Percentiles rank a stretch among this genome's conserved stretches.
Evolutionary conservation across 2,329 filamentous ascomycete species (phyloP).

Genomic region (Annulohypoxylon truncatum): DNA sequence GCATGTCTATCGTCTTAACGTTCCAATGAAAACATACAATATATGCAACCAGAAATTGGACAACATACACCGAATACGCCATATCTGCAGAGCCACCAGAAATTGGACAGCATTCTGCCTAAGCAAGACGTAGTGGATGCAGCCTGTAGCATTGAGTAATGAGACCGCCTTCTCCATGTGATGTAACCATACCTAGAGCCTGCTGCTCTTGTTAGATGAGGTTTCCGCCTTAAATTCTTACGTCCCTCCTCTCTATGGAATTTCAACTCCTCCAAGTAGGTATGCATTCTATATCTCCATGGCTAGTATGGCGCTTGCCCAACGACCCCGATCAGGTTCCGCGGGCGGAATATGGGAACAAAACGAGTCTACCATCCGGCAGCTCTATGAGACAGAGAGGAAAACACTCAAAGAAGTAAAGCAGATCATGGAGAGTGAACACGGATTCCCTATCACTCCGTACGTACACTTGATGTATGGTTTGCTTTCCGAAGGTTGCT

Average conservation of each 20-base stretch:
- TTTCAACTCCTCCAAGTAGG: background rate
- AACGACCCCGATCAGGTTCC: background rate
- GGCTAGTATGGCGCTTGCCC: constrained; percentile 3
- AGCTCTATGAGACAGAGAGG: constrained; percentile 23
- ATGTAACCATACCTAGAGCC: constrained; percentile 9
- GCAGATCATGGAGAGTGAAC: constrained; percentile 23
- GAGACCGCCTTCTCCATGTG: background rate
- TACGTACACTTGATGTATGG: background rate
- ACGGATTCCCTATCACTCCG: constrained; percentile 24
- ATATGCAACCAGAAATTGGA: constrained; percentile 20
- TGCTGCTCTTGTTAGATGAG: background rate
- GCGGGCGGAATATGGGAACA: constrained; percentile 14
- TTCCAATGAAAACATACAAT: background rate
- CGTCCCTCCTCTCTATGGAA: background rate
- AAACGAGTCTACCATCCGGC: constrained; percentile 13
- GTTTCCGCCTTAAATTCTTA: background rate
- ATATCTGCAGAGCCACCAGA: constrained; percentile 2
- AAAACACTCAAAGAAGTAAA: constrained; percentile 30
- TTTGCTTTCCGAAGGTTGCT: background rate
- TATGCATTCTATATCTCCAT: background rate
- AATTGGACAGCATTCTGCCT: constrained; percentile 12
- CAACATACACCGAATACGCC: background rate
- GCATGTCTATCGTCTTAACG: background rate
- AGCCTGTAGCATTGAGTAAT: background rate
- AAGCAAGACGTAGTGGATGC: background rate